Percentiles rank a stretch among this genome's conserved stretches.
These are phyloP conservation scores for Sophora flavescens DNA, from an alignment of 306 rosid species.

Conservation along the genomic window DNA sequence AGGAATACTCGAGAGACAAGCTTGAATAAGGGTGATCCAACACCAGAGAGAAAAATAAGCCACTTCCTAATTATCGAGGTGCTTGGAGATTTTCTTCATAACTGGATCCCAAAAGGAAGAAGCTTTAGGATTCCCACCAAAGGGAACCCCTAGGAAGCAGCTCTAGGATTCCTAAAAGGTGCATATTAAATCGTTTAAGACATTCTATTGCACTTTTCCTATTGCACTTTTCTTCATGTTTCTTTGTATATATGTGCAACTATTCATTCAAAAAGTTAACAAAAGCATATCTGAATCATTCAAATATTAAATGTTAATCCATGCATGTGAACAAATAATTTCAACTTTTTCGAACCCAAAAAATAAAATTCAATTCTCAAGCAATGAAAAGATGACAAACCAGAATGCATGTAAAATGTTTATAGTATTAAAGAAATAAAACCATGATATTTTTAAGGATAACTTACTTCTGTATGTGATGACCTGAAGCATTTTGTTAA, in stretches of 20 bases:
- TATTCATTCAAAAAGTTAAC: constrained; percentile 5
- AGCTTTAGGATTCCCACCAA: too few species aligned
- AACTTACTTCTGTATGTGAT: not conserved
- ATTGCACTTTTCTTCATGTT: not conserved
- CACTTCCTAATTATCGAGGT: too few species aligned
- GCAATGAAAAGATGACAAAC: constrained; percentile 9
- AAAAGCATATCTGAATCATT: not conserved
- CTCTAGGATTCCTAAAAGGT: not conserved
- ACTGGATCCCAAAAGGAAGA: too few species aligned
- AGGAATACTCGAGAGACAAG: too few species aligned
- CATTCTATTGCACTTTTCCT: constrained; percentile 3
- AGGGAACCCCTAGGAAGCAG: too few species aligned
- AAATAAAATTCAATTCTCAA: not conserved
- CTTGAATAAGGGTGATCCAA: too few species aligned
- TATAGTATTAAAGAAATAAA: not conserved
- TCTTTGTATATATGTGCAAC: constrained; percentile 9
- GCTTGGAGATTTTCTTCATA: too few species aligned
- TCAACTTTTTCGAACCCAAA: not conserved
- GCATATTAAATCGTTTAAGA: not conserved
- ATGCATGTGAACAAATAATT: constrained; percentile 24
- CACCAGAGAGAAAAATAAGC: too few species aligned
- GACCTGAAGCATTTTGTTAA: constrained; percentile 8
- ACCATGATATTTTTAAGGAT: not conserved
- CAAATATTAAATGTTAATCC: not conserved
- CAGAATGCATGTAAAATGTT: not conserved